Evolutionary conservation across 371 early-diverging fungal species (phyloP), one percentile per base, ranked within the genome.

Genomic region (Circinella minor): DNA sequence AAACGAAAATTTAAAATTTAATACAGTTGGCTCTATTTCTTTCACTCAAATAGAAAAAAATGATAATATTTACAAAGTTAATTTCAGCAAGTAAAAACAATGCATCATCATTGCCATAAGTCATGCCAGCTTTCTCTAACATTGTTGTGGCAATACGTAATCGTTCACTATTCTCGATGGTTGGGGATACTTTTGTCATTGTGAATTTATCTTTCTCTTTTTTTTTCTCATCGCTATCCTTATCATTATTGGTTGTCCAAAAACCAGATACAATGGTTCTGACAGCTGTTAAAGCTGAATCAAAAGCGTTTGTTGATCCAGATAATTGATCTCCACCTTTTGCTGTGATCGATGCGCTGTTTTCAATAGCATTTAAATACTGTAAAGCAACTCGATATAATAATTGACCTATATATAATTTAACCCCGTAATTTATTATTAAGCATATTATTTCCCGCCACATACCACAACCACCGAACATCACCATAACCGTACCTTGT

Each of bases 71-170:
- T 78, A 88, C 90, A 74, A 91, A 78, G 49, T 84, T 72, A 62
- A 91, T 80, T 11, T 90, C 87, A 10, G 87, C 90, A 13, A 91
- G 65, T 7, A 80, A 36, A 57, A 80, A 71, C 3, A 82, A 61
- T 0, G 91, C 88, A 67, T 88, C 89, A 3, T 72, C 55, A 49
- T 86, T 74, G 1, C 71, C 67, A 69, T 81, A 75, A 8, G 73
- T 70, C 46, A 73, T 70, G 47, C 70, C 82, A n/a, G 84, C 80
- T 57, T 72, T 61, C 43, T 75, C 63, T 27, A 88, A 70, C 62
- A 77, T 61, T 17, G 48, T 63, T 34, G 75, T 66, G 0, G 85
- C 86, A 55, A 55, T 17, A 10, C 71, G 61, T 39, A 75, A 43
- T 8, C 67, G 68, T 55, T 63, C 54, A 13, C 70, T 49, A 38